Evolutionary conservation across 2,329 filamentous ascomycete genomes (phyloP), one percentile per base, ranked within the genome.

Genomic region (Huntiella savannae): DNA sequence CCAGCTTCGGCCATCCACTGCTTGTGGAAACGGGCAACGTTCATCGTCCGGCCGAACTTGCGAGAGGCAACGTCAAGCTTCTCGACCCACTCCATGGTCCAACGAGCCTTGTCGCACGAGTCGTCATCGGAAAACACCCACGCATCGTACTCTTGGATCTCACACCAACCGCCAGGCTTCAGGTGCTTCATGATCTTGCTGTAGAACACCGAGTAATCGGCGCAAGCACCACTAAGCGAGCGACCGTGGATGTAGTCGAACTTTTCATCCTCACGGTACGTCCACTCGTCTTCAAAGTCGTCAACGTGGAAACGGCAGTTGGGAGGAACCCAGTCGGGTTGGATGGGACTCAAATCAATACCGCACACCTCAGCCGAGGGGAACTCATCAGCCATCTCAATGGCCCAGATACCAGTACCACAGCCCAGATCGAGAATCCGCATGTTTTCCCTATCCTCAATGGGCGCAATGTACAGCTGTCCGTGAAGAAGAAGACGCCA

Each of bases 241-340:
- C 51, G 49, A 4, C 47, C 51, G 45, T 52, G 51, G 52, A 64
- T 56, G 50, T 55, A 60, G 51, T 60, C 58, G 49, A 60, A 61
- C 19, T 53, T 54, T 22, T 60, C 55, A 54, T 73, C 67, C 7
- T 51, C 46, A 2, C 53, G 53, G 48, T 60, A 63, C 52, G 63
- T 59, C 63, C 63, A 65, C 15, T 57, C 53, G n/a, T 69, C 64
- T 55, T 76, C 73, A 33, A 72, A 70, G 54, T 82, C 76, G 55
- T 82, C 77, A 33, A 81, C 68, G 47, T 77, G 65, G 53, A 81
- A 81, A 48, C 69, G 66, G 49, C 76, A 71, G 53, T 81, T 81
- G 22, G 65, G 62, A 1, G 75, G 74, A 3, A 77, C 68, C 60
- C 67, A 69, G 22, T 63, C 62, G 2, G 71, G 71, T 54, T 77